Conservation (phyloP, 495 filamentous ascomycete species). For the Emericellopsis terricola region DNA sequence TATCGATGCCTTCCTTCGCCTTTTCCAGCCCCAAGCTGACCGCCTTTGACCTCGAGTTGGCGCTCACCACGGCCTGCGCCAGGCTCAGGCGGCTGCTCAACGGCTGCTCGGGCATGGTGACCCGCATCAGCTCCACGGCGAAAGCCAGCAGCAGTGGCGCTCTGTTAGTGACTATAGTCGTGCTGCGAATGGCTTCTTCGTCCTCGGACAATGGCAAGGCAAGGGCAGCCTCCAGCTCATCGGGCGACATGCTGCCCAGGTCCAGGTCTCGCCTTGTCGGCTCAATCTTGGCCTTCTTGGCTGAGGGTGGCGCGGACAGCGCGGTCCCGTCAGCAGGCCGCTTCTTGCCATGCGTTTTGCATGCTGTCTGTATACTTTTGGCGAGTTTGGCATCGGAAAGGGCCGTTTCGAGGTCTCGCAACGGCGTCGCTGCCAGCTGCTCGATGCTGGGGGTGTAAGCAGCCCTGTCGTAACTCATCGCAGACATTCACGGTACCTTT, state of each 20-base stretch:
- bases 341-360: slow-evolving; percentile 41
- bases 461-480: too few species aligned
- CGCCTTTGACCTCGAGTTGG: slow-evolving; percentile 58
- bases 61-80: slow-evolving; percentile 61
- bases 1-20: slow-evolving; percentile 38
- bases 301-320: slow-evolving; percentile 2
- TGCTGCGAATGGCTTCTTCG: slow-evolving; percentile 39
- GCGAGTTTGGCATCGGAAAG: slow-evolving; percentile 54
- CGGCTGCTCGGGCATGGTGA: slow-evolving; percentile 71
- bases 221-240: slow-evolving; percentile 45
- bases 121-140: slow-evolving; percentile 49
- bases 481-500: slow-evolving; percentile 41
- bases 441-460: too few species aligned
- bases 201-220: slow-evolving; percentile 36
- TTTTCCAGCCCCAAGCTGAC: slow-evolving; percentile 53
- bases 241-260: slow-evolving; percentile 30
- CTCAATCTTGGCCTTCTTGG: slow-evolving; percentile 18
- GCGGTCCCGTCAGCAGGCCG: slow-evolving; percentile 11
- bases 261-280: slow-evolving; percentile 14
- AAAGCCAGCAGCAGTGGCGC: slow-evolving; percentile 72
- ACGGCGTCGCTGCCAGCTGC: slow-evolving; percentile 40
- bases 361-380: slow-evolving; percentile 45
- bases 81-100: slow-evolving; percentile 64
- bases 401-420: slow-evolving; percentile 35
- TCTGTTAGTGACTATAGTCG: slow-evolving; percentile 53